phyloP scores from a whole-genome alignment of 495 filamentous ascomycete genomes.

The Daldinia decipiens region DNA sequence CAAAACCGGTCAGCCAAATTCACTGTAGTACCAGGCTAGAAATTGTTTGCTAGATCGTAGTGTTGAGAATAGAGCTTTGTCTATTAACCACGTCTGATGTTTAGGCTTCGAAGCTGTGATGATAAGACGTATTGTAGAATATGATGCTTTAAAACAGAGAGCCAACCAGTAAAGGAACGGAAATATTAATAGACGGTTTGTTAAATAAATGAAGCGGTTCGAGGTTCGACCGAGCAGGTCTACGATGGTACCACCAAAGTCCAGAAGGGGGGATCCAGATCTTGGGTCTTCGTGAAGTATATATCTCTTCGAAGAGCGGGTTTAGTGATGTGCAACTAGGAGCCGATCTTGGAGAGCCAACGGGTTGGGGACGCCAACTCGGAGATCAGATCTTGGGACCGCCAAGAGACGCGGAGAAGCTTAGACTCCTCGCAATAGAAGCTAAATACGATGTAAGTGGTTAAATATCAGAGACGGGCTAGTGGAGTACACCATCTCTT shows the following conservation, averaged over 20 bases:
- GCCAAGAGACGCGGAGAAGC: conserved; percentile 41
- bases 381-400: conserved; percentile 33
- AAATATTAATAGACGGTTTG: conserved; percentile 18
- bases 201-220: neutral
- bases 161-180: conserved; percentile 29
- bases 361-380: conserved; percentile 40
- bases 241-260: conserved; percentile 18
- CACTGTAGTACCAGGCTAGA: conserved; percentile 15
- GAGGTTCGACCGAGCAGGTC: conserved; percentile 9
- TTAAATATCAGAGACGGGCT: conserved; percentile 40
- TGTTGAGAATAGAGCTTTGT: neutral
- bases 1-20: conserved; percentile 32
- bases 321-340: conserved; percentile 41
- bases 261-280: neutral
- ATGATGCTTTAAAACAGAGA: conserved; percentile 34
- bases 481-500: conserved; percentile 43
- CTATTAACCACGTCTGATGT: neutral
- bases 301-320: conserved; percentile 32
- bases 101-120: neutral
- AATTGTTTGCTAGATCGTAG: neutral
- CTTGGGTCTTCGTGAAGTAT: conserved; percentile 36
- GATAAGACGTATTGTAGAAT: conserved; percentile 8
- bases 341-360: conserved; percentile 41
- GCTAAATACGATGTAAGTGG: conserved; percentile 44
- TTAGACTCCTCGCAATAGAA: conserved; percentile 31